A percentile compares a stretch with the other conserved stretches of the same genome.
These are phyloP conservation scores for Colletotrichum sp. DNA, from an alignment of 2,329 filamentous ascomycete genomes.

Conservation along the genomic window DNA sequence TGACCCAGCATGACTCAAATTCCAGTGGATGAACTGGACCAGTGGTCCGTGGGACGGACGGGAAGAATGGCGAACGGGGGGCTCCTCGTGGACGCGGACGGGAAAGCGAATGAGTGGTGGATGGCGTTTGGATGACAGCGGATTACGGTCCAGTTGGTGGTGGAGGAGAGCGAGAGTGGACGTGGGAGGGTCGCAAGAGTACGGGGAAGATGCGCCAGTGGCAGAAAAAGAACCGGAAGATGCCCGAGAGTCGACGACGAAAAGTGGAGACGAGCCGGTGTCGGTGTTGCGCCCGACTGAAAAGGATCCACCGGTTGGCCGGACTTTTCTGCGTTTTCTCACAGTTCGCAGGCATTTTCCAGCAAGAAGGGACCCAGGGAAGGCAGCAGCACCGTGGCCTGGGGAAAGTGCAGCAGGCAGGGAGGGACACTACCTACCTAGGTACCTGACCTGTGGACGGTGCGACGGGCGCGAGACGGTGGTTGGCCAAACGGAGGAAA, in stretches of 20 bases:
- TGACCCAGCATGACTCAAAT: conserved; percentile 1
- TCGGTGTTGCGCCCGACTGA: background rate
- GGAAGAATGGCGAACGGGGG: background rate
- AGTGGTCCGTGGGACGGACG: background rate
- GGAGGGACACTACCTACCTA: background rate
- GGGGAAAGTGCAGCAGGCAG: background rate
- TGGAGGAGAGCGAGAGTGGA: background rate
- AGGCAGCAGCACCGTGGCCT: background rate
- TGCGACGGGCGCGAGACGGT: background rate
- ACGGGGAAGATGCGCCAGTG: background rate
- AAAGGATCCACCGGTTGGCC: background rate
- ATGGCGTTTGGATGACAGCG: background rate
- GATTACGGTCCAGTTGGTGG: background rate
- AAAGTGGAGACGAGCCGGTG: background rate
- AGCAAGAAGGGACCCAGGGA: background rate
- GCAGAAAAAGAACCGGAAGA: conserved; percentile 9
- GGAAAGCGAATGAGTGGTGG: background rate
- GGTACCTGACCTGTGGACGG: background rate
- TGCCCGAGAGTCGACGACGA: background rate
- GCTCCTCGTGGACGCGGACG: background rate
- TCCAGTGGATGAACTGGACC: background rate
- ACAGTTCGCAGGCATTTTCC: background rate
- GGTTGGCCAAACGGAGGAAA: background rate
- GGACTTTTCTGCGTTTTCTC: background rate
- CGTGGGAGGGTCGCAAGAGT: background rate